These are phyloP conservation scores for Daedalea quercina DNA, from an alignment of 768 basidiomycete species.

Conservation along the genomic window DNA sequence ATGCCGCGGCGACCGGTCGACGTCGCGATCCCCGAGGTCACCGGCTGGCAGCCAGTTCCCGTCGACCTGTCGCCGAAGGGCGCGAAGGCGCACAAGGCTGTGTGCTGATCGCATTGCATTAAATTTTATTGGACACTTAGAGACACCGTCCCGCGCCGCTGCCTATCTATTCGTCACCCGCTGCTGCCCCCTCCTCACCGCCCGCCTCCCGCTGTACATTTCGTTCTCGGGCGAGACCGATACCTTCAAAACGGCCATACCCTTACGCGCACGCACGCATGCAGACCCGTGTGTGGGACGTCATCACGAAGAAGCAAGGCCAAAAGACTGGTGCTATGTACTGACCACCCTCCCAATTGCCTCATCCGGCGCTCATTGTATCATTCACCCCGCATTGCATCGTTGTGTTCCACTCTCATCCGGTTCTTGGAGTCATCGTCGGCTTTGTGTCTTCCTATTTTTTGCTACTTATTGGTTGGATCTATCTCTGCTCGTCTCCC, in stretches of 20 bases:
- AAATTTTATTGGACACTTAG: not conserved
- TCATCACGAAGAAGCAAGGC: conserved; percentile 1
- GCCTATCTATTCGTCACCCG: conserved; percentile 1
- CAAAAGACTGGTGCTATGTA: conserved; percentile 4
- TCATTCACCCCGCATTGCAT: conserved; percentile 14
- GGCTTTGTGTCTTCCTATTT: conserved; percentile 9
- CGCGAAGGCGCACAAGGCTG: conserved; percentile 14
- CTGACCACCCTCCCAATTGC: not conserved
- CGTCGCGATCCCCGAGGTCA: conserved; percentile 24
- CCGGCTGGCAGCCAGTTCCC: conserved; percentile 29
- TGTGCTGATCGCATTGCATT: not conserved
- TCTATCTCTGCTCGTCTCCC: not conserved
- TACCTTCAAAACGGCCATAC: conserved; percentile 1
- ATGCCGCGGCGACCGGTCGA: conserved; percentile 8
- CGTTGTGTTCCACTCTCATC: conserved; percentile 8
- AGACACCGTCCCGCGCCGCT: not conserved
- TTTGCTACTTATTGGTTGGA: conserved; percentile 18
- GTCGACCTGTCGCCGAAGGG: conserved; percentile 19
- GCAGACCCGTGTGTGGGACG: not conserved
- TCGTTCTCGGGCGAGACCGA: conserved; percentile 11
- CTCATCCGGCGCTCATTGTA: conserved; percentile 11
- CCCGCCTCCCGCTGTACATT: not conserved
- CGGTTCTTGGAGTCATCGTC: conserved; percentile 15
- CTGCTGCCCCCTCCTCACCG: not conserved
- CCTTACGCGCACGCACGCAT: not conserved